Percentiles rank a stretch among this genome's conserved stretches.
These are phyloP conservation scores for Skeletonema menzelii DNA, from an alignment of 108 stramenopile species.

Conservation along the genomic window DNA sequence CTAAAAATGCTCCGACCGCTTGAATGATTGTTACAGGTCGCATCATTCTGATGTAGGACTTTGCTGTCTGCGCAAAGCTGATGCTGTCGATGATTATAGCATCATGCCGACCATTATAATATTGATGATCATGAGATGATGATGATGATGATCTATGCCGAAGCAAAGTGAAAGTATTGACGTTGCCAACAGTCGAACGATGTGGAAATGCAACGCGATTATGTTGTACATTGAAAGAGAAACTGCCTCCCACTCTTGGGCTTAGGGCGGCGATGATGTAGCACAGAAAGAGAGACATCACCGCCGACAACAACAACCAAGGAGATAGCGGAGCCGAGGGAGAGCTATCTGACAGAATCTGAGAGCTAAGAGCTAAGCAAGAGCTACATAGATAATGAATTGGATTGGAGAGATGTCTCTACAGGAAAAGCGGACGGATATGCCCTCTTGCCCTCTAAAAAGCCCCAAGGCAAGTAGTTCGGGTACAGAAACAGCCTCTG, in stretches of 20 bases:
- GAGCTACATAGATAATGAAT: too few relatives aligned
- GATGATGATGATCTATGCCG: not conserved
- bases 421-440: too few relatives aligned
- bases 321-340: too few relatives aligned
- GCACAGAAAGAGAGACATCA: not conserved
- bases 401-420: too few relatives aligned
- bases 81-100: not conserved
- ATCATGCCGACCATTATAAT: not conserved
- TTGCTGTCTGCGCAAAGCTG: not conserved
- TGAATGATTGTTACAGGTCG: conserved; percentile 40
- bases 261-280: not conserved
- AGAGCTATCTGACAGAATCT: too few relatives aligned
- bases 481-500: too few relatives aligned
- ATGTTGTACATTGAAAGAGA: not conserved
- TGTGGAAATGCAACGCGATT: not conserved
- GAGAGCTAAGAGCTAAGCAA: too few relatives aligned
- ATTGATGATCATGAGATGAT: not conserved
- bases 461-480: too few relatives aligned
- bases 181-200: not conserved
- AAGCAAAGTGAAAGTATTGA: not conserved
- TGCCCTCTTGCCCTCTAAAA: too few relatives aligned
- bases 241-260: not conserved
- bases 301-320: too few relatives aligned
- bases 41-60: conserved; percentile 9
- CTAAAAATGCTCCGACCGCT: conserved; percentile 33